Base-by-base conservation (phyloP, 2,329 filamentous ascomycete genomes). In the Onygenales sp. region DNA sequence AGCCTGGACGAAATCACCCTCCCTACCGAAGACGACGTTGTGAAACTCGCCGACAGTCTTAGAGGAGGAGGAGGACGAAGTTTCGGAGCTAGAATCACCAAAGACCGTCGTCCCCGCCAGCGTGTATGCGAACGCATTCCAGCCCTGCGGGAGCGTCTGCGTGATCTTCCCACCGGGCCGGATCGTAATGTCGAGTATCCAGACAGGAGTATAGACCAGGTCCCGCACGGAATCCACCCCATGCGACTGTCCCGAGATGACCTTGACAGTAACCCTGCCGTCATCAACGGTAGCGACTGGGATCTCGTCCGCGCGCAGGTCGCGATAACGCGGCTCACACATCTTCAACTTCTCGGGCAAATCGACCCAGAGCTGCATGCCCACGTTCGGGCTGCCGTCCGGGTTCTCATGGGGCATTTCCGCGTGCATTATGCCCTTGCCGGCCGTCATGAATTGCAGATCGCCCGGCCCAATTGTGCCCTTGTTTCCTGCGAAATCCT, bases 371-470 rank as follows among this genome's bases (percentile, higher is more conserved):
- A 97, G 78, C 74, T 97, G 93, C 73, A 97, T 81, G 36, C 92
- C 92, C 52, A 94, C 79, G 68, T 91, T 95, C 55, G 85, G 75
- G 53, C 77, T 81, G 49, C 88, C 88, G 66, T 93, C 87, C 0
- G 77, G 68, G 66, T 89, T 88, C 65, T 87, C 82, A 52, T 82
- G 80, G 8, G 92, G 92, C 90, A 97, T 96, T 72, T 97, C 92
- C 39, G 91, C 88, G 70, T 97, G 93, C 70, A 96, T 87, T 63
- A 97, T 94, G 42, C 92, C 92, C 17, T 80, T 77, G 3, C 92
- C 92, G 1, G 92, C 92, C 0, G 92, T 96, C 93, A 97, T 97
- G 77, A 97, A 97, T 67, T 97, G 92, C 47, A 97, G 74, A 67
- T 96, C 92, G n/a, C 92, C 92, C 0, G 86, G 73, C 56, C 85